Conservation (phyloP, 441 rosid genomes). For the Erodium chrysanthum region DNA sequence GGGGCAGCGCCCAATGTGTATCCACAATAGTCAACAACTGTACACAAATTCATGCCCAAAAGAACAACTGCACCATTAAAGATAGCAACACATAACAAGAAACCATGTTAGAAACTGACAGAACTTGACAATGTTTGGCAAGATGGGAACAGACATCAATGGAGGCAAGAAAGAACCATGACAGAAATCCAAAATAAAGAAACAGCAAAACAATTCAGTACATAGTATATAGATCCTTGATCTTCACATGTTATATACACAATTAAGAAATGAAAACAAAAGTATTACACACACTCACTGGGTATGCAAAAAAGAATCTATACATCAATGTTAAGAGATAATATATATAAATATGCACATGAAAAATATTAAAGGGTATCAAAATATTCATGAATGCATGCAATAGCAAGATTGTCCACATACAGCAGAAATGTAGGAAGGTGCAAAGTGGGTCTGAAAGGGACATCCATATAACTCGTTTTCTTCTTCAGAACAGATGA, state of each 20-base stretch:
- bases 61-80: conserved; percentile 20
- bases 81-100: conserved; percentile 2
- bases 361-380: too few species aligned
- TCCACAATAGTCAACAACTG: conserved; percentile 22
- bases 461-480: conserved; percentile 19
- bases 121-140: not conserved
- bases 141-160: conserved; percentile 12
- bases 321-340: too few species aligned
- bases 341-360: too few species aligned
- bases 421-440: conserved; percentile 15
- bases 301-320: not conserved
- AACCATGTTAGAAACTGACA: not conserved
- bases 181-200: not conserved
- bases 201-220: not conserved
- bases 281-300: not conserved
- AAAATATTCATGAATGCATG: conserved; percentile 18
- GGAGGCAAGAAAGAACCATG: not conserved
- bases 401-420: conserved; percentile 18
- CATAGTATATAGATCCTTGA: not conserved
- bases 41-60: conserved; percentile 17
- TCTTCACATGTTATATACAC: not conserved
- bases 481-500: conserved; percentile 28
- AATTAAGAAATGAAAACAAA: not conserved
- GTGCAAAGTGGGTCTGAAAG: conserved; percentile 20
- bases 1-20: not conserved